A percentile compares a stretch with the other conserved stretches of the same genome.
These are phyloP conservation scores for Ceratocystis alfenasii DNA, from an alignment of 2,329 filamentous ascomycete genomes.

Conservation along the genomic window DNA sequence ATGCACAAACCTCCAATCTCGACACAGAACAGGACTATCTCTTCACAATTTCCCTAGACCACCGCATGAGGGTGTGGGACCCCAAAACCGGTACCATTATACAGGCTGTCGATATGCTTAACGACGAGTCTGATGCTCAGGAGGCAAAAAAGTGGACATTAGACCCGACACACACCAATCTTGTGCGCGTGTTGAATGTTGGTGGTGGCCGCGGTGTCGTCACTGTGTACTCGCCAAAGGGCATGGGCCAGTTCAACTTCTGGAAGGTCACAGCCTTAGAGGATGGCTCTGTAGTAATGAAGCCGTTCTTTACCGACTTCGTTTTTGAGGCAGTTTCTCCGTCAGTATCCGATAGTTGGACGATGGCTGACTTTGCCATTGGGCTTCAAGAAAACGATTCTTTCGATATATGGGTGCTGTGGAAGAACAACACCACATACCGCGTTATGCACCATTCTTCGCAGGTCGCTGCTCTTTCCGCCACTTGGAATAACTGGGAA, in stretches of 20 bases:
- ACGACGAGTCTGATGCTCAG: conserved; percentile 51
- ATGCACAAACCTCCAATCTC: conserved; percentile 43
- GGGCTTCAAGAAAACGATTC: conserved; percentile 42
- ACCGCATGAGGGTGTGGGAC: conserved; percentile 83
- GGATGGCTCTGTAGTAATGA: conserved; percentile 50
- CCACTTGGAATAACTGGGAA: conserved; percentile 60
- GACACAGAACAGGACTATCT: conserved; percentile 41
- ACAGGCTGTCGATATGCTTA: conserved; percentile 65
- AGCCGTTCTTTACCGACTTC: conserved; percentile 56
- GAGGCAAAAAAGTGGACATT: conserved; percentile 64
- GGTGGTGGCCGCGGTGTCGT: conserved; percentile 45
- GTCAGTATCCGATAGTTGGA: conserved; percentile 66
- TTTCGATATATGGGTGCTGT: conserved; percentile 61
- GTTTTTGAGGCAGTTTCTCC: conserved; percentile 48
- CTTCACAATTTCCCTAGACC: conserved; percentile 72
- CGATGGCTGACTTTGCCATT: conserved; percentile 61
- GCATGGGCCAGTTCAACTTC: conserved; percentile 85
- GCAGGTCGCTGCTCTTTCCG: conserved; percentile 49
- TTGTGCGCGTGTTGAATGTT: conserved; percentile 59
- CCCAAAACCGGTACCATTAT: conserved; percentile 66
- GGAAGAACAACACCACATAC: conserved; percentile 75
- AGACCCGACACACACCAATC: conserved; percentile 63
- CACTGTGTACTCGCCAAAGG: conserved; percentile 77
- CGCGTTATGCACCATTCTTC: conserved; percentile 63
- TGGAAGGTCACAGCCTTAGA: conserved; percentile 62